phyloP scores from a whole-genome alignment of 2,329 filamentous ascomycete species.

The Nigrograna mackinnonii region DNA sequence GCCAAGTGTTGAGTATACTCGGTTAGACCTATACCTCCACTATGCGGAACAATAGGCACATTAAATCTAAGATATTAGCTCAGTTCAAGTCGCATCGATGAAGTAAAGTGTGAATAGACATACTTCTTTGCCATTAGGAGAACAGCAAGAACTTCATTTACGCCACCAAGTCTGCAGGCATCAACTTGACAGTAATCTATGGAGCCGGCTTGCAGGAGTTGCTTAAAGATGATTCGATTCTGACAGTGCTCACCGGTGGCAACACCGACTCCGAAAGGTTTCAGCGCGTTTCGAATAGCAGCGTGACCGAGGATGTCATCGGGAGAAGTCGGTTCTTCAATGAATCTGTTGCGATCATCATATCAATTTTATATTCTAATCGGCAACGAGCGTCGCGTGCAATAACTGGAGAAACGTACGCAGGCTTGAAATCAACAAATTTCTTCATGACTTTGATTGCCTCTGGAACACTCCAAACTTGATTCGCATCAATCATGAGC shows the following conservation, averaged over 20 bases:
- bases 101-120: neutral
- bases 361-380: too few species aligned
- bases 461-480: constrained; percentile 84
- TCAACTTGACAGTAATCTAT: constrained; percentile 86
- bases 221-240: constrained; percentile 88
- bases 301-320: constrained; percentile 85
- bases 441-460: constrained; percentile 80
- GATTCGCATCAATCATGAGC: constrained; percentile 87
- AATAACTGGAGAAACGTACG: constrained; percentile 47
- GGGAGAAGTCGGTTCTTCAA: constrained; percentile 85
- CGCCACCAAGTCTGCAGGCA: constrained; percentile 80
- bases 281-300: constrained; percentile 75
- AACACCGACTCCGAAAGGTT: constrained; percentile 72
- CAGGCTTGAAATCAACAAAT: constrained; percentile 77
- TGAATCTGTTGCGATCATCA: too few species aligned
- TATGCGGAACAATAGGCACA: neutral
- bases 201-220: constrained; percentile 74
- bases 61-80: neutral
- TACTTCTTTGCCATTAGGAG: constrained; percentile 76
- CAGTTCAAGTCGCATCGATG: too few species aligned
- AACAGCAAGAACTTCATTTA: constrained; percentile 87
- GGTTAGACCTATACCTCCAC: neutral
- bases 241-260: constrained; percentile 91
- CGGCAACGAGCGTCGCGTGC: too few species aligned
- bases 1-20: neutral